Evolutionary conservation across 1,139 yeast species (phyloP).

Genomic region (Saccharomyces hybrid): DNA sequence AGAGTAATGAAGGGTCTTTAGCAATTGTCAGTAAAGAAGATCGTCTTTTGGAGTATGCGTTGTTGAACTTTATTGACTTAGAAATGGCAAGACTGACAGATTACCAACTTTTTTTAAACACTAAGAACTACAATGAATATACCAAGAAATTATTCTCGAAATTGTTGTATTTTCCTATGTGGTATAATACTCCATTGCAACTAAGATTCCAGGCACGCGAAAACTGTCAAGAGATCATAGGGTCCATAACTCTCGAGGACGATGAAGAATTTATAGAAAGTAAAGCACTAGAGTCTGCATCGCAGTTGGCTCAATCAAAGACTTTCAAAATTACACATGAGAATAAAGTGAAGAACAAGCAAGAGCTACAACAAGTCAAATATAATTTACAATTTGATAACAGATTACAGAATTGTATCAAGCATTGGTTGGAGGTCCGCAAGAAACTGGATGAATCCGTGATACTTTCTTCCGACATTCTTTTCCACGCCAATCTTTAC

Average conservation of each 20-base stretch:
- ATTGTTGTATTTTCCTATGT: slow-evolving; percentile 75
- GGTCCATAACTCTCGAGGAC: slow-evolving; percentile 12
- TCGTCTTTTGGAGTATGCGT: slow-evolving; percentile 14
- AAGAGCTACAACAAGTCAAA: slow-evolving; percentile 44
- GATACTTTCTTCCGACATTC: slow-evolving; percentile 15
- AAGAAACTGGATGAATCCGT: slow-evolving; percentile 6
- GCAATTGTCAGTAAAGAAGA: background rate
- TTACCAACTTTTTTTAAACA: slow-evolving; percentile 54
- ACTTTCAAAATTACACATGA: slow-evolving; percentile 21
- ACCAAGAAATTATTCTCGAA: slow-evolving; percentile 54
- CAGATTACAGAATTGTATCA: slow-evolving; percentile 14
- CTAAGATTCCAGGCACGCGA: slow-evolving; percentile 43
- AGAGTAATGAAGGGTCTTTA: slow-evolving; percentile 2
- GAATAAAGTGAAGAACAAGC: slow-evolving; percentile 15
- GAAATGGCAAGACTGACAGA: slow-evolving; percentile 35
- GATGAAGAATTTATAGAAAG: slow-evolving; percentile 14
- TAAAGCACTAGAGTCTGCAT: slow-evolving; percentile 9
- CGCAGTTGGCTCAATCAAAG: slow-evolving; percentile 26
- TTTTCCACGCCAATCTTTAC: slow-evolving; percentile 23
- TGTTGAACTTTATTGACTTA: slow-evolving; percentile 19
- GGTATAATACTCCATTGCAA: slow-evolving; percentile 65
- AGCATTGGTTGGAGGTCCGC: slow-evolving; percentile 18
- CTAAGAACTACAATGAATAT: slow-evolving; percentile 54
- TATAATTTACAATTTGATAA: slow-evolving; percentile 35
- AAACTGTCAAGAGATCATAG: slow-evolving; percentile 35